phyloP scores from a whole-genome alignment of 345 rosid genomes.

The Abelmoschus esculentus region DNA sequence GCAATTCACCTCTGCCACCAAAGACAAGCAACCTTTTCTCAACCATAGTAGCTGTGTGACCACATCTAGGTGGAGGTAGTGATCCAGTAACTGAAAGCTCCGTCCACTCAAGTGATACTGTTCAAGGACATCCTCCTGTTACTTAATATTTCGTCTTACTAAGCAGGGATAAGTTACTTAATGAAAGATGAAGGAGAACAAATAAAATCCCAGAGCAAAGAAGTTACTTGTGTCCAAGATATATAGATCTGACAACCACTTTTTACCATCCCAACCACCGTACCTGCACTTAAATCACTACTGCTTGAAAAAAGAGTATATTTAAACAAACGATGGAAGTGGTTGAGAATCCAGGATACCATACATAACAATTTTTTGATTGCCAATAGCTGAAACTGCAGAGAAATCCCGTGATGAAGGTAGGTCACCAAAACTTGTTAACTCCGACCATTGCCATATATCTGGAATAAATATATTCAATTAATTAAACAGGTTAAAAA shows the following conservation, averaged over 20 bases:
- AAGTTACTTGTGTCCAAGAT: conserved; percentile 84
- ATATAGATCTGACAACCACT: conserved; percentile 96
- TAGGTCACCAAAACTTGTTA: conserved; percentile 85
- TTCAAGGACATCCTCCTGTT: conserved; percentile 17
- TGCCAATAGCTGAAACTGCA: conserved; percentile 85
- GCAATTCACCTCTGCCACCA: conserved; percentile 83
- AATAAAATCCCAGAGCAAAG: conserved; percentile 16
- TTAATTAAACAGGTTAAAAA: conserved; percentile 4
- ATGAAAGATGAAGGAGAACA: not conserved
- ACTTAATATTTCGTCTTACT: conserved; percentile 1
- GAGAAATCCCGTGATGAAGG: conserved; percentile 89
- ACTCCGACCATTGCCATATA: conserved; percentile 99
- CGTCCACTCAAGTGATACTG: conserved; percentile 96
- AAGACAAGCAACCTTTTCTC: conserved; percentile 90
- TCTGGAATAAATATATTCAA: conserved; percentile 38
- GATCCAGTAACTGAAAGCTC: conserved; percentile 79
- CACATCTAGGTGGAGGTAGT: conserved; percentile 92
- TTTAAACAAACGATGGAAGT: conserved; percentile 4
- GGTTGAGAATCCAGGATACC: conserved; percentile 5
- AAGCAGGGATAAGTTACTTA: not conserved
- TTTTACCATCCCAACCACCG: conserved; percentile 99
- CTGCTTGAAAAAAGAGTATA: not conserved
- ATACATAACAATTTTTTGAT: conserved; percentile 74
- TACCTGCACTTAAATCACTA: conserved; percentile 46
- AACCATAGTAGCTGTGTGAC: conserved; percentile 92